A percentile compares a stretch with the other conserved stretches of the same genome.
Evolutionary conservation across 768 basidiomycete genomes (phyloP).

Genomic region (Saitozyma podzolica): DNA sequence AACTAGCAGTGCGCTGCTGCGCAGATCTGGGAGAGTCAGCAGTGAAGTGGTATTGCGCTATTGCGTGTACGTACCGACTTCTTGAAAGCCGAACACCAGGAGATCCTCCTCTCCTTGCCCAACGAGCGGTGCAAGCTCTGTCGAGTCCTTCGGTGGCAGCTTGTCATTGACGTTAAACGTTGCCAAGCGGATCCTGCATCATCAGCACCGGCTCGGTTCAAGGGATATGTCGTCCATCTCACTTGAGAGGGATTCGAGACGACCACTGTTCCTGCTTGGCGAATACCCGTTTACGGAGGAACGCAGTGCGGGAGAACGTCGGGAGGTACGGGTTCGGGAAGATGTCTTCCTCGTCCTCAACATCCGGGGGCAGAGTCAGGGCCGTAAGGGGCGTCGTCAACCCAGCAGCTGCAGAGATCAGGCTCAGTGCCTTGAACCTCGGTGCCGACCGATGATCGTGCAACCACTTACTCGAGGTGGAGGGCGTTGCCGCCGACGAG

Average conservation of each 20-base stretch:
- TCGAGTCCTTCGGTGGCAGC: conserved; percentile 34
- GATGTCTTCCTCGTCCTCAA: conserved; percentile 14
- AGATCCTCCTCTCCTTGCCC: conserved; percentile 41
- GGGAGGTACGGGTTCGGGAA: conserved; percentile 29
- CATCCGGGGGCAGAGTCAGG: background rate
- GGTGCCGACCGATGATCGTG: too few relatives aligned
- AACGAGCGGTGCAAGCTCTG: conserved; percentile 26
- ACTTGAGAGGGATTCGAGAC: conserved; percentile 12
- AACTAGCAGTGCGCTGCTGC: conserved; percentile 33
- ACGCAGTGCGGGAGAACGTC: conserved; percentile 30
- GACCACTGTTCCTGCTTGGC: conserved; percentile 35
- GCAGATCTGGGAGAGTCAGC: conserved; percentile 19
- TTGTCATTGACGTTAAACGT: conserved; percentile 48
- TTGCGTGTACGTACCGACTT: conserved; percentile 29
- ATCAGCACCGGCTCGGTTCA: background rate
- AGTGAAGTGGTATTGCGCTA: too few relatives aligned
- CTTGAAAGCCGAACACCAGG: conserved; percentile 44
- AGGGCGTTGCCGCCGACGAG: too few relatives aligned
- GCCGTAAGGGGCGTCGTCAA: conserved; percentile 6
- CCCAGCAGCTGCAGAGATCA: background rate
- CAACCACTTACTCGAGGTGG: too few relatives aligned
- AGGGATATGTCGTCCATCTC: conserved; percentile 1
- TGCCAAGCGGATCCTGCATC: conserved; percentile 28
- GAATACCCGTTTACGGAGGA: conserved; percentile 32
- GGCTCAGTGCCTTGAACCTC: too few relatives aligned